Base-by-base conservation (phyloP, 371 early-diverging fungal genomes). In the Batkoa obscura region DNA sequence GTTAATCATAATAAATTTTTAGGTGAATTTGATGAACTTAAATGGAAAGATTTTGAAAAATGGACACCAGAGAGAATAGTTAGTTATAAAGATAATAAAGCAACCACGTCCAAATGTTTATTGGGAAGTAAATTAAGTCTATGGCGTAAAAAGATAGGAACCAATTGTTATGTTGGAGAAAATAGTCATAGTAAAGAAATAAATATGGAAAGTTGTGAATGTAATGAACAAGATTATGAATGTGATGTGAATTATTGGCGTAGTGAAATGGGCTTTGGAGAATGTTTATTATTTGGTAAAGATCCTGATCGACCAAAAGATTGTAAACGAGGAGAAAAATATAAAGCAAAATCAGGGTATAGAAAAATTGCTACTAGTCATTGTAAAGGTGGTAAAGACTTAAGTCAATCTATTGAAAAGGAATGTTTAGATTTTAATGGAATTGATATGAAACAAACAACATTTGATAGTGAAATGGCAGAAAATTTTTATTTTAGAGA, bases 221-320 rank as follows among this genome's bases (percentile, higher is more conserved):
- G 90, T 64, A 74, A 78, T 15, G 71, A 70, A 30, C 68, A 67
- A 33, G 90, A 88, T 63, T 90, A 66, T 62, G 85, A 87, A 66
- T 88, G 85, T 59, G 86, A 80, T 30, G 72, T 76, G 67, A 80
- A 80, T n/a, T 88, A 80, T 61, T 86, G 81, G 78, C 72, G 73
- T 17, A 72, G 81, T 45, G 71, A 69, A 0, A 8, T 15, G 15
- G 57, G 46, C 45, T 57, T 72, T 8, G 80, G 82, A 43, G 65
- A 74, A 45, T 88, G 87, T 46, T 64, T 64, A 1, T 67, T 72
- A n/a, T 70, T 72, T 50, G 85, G 80, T 1, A 71, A 70, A 17
- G 84, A 84, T 57, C 81, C 82, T 5, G 72, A 79, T 36, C 72
- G 78, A 58, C 86, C 88, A 0, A 58, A 60, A 1, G 64, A 65